Evolutionary conservation across 805 yeast genomes (phyloP), one percentile per base, ranked within the genome.

Genomic region (Diddensiella transvaalensis): DNA sequence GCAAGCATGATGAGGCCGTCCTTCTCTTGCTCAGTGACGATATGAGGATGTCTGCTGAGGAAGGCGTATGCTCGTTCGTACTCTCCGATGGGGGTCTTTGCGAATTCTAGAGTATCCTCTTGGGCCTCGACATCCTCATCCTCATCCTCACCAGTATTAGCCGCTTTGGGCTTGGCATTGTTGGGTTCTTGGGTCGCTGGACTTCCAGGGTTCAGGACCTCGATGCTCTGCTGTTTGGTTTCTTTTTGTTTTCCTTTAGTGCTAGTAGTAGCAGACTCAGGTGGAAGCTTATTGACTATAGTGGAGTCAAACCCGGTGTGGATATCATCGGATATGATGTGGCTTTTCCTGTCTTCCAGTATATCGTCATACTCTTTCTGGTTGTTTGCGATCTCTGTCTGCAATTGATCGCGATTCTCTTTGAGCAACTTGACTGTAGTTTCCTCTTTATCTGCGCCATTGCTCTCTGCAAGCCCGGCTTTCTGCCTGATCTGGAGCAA

Each of bases 1-100:
- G 97, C 95, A 18, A 83, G 83, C 96, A 91, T 90, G 63, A 90
- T 73, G 50, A 93, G 77, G 0, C 96, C 87, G 65, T 93, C 98
- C 62, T 90, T 88, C 63, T 93, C 97, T 52, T 82, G 82, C 55
- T 84, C 88, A 3, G 80, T 79, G 43, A 90, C 79, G 49, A 93
- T 86, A 49, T 76, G 73, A 35, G 86, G 79, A 65, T 87, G 63
- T 62, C 63, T 40, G 74, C 69, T 55, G 56, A 85, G 69, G 65
- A 71, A 81, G 44, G 67, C 69, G 53, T 80, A 75, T 57, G 83
- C 72, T 46, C 68, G 64, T n/a, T 67, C 60, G 38, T 79, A 71
- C 41, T 83, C 74, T 17, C 70, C 68, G 2, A 65, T 54, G 1
- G 80, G 68, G 22, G 90, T 74, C 40, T 75, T 65, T 10, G 90